Evolutionary conservation across 1,139 yeast species (phyloP), one percentile per base, ranked within the genome.

Genomic region (Yamadazyma spencermartinsiae): DNA sequence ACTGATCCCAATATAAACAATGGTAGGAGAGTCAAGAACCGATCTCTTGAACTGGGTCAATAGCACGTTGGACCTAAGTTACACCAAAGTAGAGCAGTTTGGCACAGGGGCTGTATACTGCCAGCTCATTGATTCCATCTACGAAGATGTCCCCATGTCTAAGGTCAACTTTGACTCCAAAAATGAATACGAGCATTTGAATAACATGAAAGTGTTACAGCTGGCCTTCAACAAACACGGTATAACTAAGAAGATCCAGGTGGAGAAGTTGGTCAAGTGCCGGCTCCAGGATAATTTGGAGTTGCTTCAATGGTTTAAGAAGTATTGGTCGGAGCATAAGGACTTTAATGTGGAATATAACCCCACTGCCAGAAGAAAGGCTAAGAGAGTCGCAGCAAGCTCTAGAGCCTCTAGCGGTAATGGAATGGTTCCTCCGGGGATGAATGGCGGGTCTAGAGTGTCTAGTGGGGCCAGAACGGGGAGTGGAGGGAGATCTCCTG

Each of bases 41-140:
- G 97, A 89, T 52, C 74, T 92, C 20, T 65, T 94, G 43, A 77
- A 74, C 42, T 94, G 98, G 98, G 73, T 92, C 49, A 90, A 90
- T 56, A 69, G 75, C 35, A 76, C 86, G 4, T 70, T 88, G 32
- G 76, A 75, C 37, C 61, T 89, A 31, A 72, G 80, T 46, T 78
- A 86, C 51, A 72, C 80, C 37, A 88, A 86, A 54, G 85, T 92
- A 2, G 98, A 94, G 56, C 92, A 89, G 60, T 85, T 96, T 57
- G 99, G 99, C 14, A 80, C 85, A 2, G 99, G 99, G 3, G 96
- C 96, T 0, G 94, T 88, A 2, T 90, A 86, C 59, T 89, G 98
- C 61, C 97, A 90, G 61, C 74, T 92, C 36, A 75, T 90, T 70
- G 97, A 92, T 61, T 80, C 90, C 17, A 80, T 92, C 21, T 86